Conservation (phyloP, 2,329 filamentous ascomycete species). For the Aspergillus fumigatus region DNA sequence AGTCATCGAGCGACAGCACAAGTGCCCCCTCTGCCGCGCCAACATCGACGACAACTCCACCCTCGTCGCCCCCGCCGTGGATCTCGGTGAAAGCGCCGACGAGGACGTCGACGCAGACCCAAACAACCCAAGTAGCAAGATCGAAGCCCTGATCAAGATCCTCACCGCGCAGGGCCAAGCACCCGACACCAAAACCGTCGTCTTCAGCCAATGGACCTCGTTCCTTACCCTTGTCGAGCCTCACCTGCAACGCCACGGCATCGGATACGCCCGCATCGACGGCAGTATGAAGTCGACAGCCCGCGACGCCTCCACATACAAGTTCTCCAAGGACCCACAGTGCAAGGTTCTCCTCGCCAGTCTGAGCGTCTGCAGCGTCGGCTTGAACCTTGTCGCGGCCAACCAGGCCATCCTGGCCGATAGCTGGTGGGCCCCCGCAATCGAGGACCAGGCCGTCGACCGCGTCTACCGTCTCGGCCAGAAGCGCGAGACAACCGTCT, state of each 20-base stretch:
- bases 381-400: conserved; percentile 78
- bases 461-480: conserved; percentile 83
- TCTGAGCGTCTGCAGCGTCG: conserved; percentile 76
- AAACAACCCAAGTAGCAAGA: conserved; percentile 72
- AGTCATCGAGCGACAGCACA: conserved; percentile 69
- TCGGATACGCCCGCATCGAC: conserved; percentile 69
- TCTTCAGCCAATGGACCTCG: conserved; percentile 79
- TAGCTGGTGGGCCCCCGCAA: conserved; percentile 88
- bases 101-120: conserved; percentile 54
- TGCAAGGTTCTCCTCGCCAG: conserved; percentile 77
- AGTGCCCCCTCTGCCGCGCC: conserved; percentile 80
- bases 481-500: conserved; percentile 71
- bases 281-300: conserved; percentile 68
- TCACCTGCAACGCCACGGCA: conserved; percentile 57
- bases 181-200: conserved; percentile 67
- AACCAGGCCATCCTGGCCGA: conserved; percentile 82
- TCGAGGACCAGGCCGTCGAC: conserved; percentile 88
- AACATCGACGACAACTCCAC: conserved; percentile 56
- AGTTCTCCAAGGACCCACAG: conserved; percentile 61
- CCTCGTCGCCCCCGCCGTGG: conserved; percentile 63
- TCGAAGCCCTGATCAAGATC: conserved; percentile 72
- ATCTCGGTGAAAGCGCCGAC: conserved; percentile 47
- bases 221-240: conserved; percentile 71
- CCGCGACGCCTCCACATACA: conserved; percentile 67
- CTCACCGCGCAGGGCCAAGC: conserved; percentile 63